Percentiles rank a stretch among this genome's conserved stretches.
phyloP scores from a whole-genome alignment of 2,329 filamentous ascomycete species.

The Fusarium setosum region DNA sequence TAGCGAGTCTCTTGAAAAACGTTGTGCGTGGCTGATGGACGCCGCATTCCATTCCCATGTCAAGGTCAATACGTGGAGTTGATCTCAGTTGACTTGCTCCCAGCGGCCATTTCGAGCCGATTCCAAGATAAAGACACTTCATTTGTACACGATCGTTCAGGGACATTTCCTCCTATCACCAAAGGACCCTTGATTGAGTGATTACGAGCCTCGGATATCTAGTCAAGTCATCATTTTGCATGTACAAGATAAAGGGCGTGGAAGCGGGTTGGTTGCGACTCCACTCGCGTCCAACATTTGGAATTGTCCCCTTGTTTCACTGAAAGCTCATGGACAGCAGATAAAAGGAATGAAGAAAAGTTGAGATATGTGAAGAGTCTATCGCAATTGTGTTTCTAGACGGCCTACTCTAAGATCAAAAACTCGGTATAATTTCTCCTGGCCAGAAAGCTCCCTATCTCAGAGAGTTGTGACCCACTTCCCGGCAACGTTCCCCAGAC shows the following conservation, averaged over 20 bases:
- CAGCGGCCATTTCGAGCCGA: too few species aligned
- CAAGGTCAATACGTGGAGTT: too few species aligned
- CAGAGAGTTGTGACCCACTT: not conserved
- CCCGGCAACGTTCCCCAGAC: conserved; percentile 10
- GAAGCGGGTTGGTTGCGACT: not conserved
- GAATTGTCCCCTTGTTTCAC: not conserved
- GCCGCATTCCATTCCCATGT: too few species aligned
- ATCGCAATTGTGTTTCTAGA: too few species aligned
- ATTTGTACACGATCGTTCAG: too few species aligned
- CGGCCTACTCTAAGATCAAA: too few species aligned
- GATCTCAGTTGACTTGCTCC: too few species aligned
- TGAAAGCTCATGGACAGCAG: too few species aligned
- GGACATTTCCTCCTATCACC: not conserved
- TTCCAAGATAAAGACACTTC: too few species aligned
- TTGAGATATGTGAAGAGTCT: not conserved
- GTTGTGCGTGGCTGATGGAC: too few species aligned
- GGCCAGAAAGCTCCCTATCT: not conserved
- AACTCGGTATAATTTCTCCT: not conserved
- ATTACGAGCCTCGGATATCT: not conserved
- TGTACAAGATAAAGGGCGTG: conserved; percentile 15
- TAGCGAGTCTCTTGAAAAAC: too few species aligned
- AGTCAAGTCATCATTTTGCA: conserved; percentile 6
- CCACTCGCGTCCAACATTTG: not conserved
- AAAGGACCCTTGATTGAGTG: not conserved
- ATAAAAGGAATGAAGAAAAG: not conserved